Percentiles rank a stretch among this genome's conserved stretches.
These are phyloP conservation scores for Tolypocladium album DNA, from an alignment of 2,329 filamentous ascomycete genomes.

Conservation along the genomic window DNA sequence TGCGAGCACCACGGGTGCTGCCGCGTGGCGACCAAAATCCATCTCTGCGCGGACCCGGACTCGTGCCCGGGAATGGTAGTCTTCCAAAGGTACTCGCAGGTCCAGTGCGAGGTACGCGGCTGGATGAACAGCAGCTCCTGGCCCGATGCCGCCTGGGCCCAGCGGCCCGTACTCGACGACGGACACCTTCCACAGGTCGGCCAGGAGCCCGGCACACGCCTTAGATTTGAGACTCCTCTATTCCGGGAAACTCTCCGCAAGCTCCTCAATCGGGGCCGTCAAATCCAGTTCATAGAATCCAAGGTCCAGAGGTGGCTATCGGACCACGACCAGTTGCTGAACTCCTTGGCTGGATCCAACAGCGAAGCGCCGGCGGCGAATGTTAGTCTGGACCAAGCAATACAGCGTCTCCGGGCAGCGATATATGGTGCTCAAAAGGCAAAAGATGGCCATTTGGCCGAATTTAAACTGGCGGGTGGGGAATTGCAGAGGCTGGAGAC, in stretches of 20 bases:
- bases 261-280: not conserved
- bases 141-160: not conserved
- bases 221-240: not conserved
- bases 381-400: not conserved
- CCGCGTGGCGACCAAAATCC: constrained; percentile 5
- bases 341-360: too few relatives aligned
- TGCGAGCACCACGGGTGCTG: constrained; percentile 18
- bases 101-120: not conserved
- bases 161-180: not conserved
- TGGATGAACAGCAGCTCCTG: not conserved
- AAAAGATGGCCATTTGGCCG: not conserved
- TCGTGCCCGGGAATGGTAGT: constrained; percentile 2
- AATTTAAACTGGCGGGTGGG: not conserved
- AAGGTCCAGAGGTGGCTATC: not conserved
- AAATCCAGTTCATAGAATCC: not conserved
- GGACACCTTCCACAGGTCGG: not conserved
- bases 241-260: not conserved
- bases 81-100: constrained; percentile 11
- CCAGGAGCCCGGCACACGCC: not conserved
- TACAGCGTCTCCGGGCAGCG: not conserved
- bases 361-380: not conserved
- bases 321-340: not conserved
- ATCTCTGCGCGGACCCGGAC: constrained; percentile 7
- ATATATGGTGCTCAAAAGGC: not conserved
- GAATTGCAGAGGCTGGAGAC: not conserved